phyloP scores from a whole-genome alignment of 2,329 filamentous ascomycete species.

The Pseudopithomyces maydicus region DNA sequence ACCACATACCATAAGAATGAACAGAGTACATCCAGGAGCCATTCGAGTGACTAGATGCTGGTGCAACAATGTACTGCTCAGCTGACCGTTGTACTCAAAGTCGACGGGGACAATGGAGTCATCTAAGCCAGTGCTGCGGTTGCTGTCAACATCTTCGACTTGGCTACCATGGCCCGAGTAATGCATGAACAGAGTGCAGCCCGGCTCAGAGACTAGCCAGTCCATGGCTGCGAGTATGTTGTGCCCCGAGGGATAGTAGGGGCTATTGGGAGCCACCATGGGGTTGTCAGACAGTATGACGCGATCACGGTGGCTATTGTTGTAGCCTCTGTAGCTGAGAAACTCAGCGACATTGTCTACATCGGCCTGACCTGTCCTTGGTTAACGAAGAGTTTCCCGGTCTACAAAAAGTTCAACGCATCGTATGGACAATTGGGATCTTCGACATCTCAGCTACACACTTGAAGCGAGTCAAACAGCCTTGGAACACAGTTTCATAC shows the following conservation, averaged over 20 bases:
- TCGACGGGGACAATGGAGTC: slow-evolving; percentile 62
- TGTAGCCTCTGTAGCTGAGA: slow-evolving; percentile 50
- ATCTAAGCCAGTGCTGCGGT: slow-evolving; percentile 42
- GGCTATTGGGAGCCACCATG: slow-evolving; percentile 32
- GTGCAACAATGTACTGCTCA: slow-evolving; percentile 59
- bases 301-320: slow-evolving; percentile 46
- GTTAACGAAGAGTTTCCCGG: background rate
- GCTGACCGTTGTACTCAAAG: slow-evolving; percentile 58
- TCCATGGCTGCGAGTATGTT: slow-evolving; percentile 60
- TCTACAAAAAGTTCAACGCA: background rate
- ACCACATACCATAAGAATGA: slow-evolving; percentile 54
- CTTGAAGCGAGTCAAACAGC: background rate
- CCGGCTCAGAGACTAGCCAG: slow-evolving; percentile 61
- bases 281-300: slow-evolving; percentile 52
- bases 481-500: background rate
- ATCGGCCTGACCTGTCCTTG: slow-evolving; percentile 45
- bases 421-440: background rate
- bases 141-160: slow-evolving; percentile 53
- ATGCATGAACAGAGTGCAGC: slow-evolving; percentile 60
- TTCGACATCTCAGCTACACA: background rate
- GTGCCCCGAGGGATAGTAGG: slow-evolving; percentile 47
- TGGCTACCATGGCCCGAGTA: slow-evolving; percentile 66
- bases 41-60: slow-evolving; percentile 58
- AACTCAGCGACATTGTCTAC: slow-evolving; percentile 57
- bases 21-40: slow-evolving; percentile 57